phyloP scores from a whole-genome alignment of 2,329 filamentous ascomycete species.

The Talaromyces piceae region DNA sequence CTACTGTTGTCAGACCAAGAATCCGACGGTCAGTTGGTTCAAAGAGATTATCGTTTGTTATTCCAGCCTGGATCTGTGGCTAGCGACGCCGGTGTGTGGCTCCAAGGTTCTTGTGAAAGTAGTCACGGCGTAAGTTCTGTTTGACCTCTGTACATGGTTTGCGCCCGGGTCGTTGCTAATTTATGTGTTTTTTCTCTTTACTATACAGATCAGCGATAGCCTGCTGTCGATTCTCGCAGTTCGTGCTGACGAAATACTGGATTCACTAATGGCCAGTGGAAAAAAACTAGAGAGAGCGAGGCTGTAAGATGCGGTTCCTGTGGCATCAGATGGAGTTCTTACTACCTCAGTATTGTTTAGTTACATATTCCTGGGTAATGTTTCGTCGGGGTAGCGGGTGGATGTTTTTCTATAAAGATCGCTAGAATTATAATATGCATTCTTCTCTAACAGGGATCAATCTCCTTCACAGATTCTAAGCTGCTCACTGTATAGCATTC shows the following conservation, averaged over 20 bases:
- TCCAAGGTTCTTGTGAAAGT: conserved; percentile 10
- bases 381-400: too few species aligned
- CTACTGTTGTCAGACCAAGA: not conserved
- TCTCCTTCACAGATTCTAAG: too few species aligned
- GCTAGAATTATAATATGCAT: too few species aligned
- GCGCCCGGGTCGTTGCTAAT: not conserved
- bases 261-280: conserved; percentile 13
- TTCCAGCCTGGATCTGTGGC: conserved; percentile 8
- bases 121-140: conserved; percentile 9
- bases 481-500: too few species aligned
- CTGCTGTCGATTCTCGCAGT: conserved; percentile 11
- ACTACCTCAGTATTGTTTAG: too few species aligned
- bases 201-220: conserved; percentile 8
- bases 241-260: conserved; percentile 15
- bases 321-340: not conserved
- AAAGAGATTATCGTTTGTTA: conserved; percentile 8
- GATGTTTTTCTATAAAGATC: too few species aligned
- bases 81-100: conserved; percentile 7
- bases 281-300: conserved; percentile 11
- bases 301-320: conserved; percentile 8
- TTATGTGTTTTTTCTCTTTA: not conserved
- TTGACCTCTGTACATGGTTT: not conserved
- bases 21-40: not conserved
- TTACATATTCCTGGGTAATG: too few species aligned
- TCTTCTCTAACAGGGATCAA: too few species aligned